Base-by-base conservation (phyloP, 441 rosid genomes). In the Erodium moschatum region DNA sequence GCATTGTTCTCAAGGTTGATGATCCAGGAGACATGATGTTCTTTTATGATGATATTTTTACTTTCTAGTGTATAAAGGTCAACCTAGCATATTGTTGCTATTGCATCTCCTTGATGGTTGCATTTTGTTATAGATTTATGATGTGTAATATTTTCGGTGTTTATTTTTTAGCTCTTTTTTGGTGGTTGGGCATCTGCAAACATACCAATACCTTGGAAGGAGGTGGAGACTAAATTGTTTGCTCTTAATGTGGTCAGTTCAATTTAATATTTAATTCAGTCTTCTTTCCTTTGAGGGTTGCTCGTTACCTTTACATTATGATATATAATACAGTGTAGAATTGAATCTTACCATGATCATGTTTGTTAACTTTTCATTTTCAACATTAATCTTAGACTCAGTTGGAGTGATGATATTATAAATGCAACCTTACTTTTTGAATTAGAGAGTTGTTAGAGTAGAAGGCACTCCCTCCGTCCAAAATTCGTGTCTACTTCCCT, bases 201-300 rank as follows among this genome's bases (percentile, higher is more conserved):
- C 82, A 72, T 72, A 68, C 72, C 87, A 58, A 81, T 86, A 75
- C 88, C 84, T 65, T 91, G 95, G 93, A 87, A 82, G 74, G 96
- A 89, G 81, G 85, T 93, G 74, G 98, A 93, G 80, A 77, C 86
- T 64, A 89, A 89, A 79, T 78, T 91, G 72, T 91, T 93, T 75
- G 84, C 87, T 74, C 89, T 93, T 70, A 85, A 88, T 84, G 96
- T 83, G 84, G 98, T 93, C 72, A 81, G 85, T 68, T 64, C 66
- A 67, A 54, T 52, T 42, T 20, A 5, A 42, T 6, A 63, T 38
- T 27, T 72, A 50, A 8, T 2, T 21, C 42, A 35, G n/a, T 70
- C 68, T 65, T 20, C 65, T 48, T 64, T 46, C 64, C 58, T 48
- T 66, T 42, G 50, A 6, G 27, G 54, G 29, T 18, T 73, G 40